Conservation (phyloP, 1,139 yeast genomes). For the Blastobotrys serpentis region DNA sequence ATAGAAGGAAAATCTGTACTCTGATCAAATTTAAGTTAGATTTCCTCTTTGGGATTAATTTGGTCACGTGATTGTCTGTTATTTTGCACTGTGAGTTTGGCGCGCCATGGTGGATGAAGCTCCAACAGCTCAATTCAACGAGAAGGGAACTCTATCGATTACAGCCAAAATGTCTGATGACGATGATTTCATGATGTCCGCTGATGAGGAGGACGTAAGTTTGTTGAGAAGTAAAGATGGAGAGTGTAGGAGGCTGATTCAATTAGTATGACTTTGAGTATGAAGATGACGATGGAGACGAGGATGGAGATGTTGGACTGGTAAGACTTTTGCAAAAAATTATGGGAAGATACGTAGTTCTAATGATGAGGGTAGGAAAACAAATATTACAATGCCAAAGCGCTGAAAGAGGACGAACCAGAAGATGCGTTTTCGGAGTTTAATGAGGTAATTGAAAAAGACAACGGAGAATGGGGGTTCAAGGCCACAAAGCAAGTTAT, state of each 20-base stretch:
- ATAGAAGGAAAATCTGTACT: no score
- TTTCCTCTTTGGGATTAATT: no score
- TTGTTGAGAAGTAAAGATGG: background rate
- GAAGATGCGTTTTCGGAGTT: constrained; percentile 49
- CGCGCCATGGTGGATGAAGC: background rate
- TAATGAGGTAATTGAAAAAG: constrained; percentile 37
- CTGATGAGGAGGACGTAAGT: constrained; percentile 47
- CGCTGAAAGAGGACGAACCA: constrained; percentile 58
- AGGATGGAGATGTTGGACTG: constrained; percentile 33
- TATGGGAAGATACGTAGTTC: background rate
- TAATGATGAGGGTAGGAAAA: constrained; percentile 40
- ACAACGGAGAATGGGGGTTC: constrained; percentile 45
- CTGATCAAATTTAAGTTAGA: no score
- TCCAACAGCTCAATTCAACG: no score
- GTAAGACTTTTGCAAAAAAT: constrained; percentile 18
- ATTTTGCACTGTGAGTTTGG: background rate
- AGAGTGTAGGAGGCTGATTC: background rate
- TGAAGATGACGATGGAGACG: constrained; percentile 53
- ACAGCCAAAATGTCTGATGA: constrained; percentile 50
- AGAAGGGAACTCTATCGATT: no score
- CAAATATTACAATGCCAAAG: constrained; percentile 60
- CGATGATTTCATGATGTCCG: constrained; percentile 53
- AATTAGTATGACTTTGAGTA: constrained; percentile 60
- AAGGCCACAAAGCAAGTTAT: constrained; percentile 65
- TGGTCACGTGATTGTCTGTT: background rate